Conservation (phyloP, 1,139 yeast species). For the Blastobotrys persicus region DNA sequence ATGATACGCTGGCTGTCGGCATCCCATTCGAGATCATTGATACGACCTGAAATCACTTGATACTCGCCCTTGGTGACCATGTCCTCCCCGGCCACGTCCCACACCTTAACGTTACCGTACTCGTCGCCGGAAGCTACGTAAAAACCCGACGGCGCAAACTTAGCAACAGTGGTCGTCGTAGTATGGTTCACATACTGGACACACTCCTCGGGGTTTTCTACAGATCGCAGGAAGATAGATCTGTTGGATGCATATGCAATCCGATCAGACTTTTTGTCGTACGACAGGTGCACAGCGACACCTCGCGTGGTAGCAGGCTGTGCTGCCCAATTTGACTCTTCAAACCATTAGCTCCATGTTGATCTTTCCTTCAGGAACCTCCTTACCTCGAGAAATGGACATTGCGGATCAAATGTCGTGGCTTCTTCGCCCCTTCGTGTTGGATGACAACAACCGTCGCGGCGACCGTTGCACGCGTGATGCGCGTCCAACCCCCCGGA, state of each 20-base stretch:
- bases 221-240: constrained; percentile 69
- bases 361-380: not conserved
- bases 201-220: constrained; percentile 49
- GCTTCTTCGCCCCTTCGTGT: not conserved
- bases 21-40: constrained; percentile 90
- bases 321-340: constrained; percentile 54
- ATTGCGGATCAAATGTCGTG: not conserved
- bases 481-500: too few species aligned
- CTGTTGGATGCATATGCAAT: constrained; percentile 82
- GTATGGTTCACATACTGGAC: constrained; percentile 73
- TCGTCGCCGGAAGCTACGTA: constrained; percentile 93
- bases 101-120: constrained; percentile 78
- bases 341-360: not conserved
- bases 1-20: constrained; percentile 80
- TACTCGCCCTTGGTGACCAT: constrained; percentile 74
- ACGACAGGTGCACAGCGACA: constrained; percentile 67
- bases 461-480: too few species aligned
- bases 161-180: constrained; percentile 72
- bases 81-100: constrained; percentile 72
- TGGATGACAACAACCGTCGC: too few species aligned
- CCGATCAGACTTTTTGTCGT: constrained; percentile 63
- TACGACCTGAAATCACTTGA: constrained; percentile 76
- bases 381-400: constrained; percentile 14
- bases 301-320: constrained; percentile 76
- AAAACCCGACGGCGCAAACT: constrained; percentile 84